Evolutionary conservation across 2,329 filamentous ascomycete species (phyloP).

Genomic region (Fusarium pseudoanthophilum): DNA sequence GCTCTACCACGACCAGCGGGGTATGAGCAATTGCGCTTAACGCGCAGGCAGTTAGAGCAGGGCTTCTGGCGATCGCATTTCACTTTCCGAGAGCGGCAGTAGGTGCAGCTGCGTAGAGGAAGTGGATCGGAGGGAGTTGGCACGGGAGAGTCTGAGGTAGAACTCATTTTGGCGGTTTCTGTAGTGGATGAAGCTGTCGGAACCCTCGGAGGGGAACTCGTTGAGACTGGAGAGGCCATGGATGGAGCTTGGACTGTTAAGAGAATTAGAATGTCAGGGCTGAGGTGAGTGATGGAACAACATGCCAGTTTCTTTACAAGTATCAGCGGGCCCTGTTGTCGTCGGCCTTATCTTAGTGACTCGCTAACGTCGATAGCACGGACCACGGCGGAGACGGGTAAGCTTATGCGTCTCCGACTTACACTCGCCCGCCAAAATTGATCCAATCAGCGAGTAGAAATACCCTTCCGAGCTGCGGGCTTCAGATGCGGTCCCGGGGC

Average conservation of each 20-base stretch:
- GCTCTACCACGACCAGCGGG: not conserved
- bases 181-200: rapidly evolving
- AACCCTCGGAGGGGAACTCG: rapidly evolving
- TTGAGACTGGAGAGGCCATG: not conserved
- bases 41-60: not conserved
- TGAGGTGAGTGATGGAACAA: too few relatives aligned
- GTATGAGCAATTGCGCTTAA: rapidly evolving
- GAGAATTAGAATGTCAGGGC: too few relatives aligned
- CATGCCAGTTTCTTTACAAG: too few relatives aligned
- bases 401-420: slow-evolving; percentile 2
- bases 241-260: rapidly evolving
- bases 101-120: not conserved
- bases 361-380: not conserved
- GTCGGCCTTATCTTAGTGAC: not conserved
- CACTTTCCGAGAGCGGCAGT: not conserved
- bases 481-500: not conserved
- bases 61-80: not conserved
- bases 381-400: not conserved
- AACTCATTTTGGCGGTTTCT: rapidly evolving
- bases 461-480: not conserved
- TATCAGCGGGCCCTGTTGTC: too few relatives aligned
- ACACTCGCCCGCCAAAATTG: not conserved
- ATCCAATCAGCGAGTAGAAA: not conserved
- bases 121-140: not conserved
- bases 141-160: rapidly evolving